These are phyloP conservation scores for Rhexocercosporidium sp. DNA, from an alignment of 2,329 filamentous ascomycete genomes.

Conservation along the genomic window DNA sequence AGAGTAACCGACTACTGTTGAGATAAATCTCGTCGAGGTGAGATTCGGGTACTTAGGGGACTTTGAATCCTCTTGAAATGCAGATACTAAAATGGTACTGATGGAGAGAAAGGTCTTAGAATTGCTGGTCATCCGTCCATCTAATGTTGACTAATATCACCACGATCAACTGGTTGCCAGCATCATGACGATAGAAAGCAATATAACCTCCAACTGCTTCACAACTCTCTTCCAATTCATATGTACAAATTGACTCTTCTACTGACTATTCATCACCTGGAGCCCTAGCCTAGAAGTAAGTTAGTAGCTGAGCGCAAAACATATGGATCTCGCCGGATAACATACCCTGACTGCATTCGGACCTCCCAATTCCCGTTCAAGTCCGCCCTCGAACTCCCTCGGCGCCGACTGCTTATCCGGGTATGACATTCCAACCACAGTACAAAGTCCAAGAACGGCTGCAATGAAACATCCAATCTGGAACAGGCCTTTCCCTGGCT, in stretches of 20 bases:
- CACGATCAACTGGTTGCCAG: not conserved
- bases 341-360: slow-evolving; percentile 69
- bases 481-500: slow-evolving; percentile 69
- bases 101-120: not conserved
- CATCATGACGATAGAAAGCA: not conserved
- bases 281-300: slow-evolving; percentile 54
- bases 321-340: slow-evolving; percentile 32
- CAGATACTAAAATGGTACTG: too few relatives aligned
- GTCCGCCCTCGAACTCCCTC: slow-evolving; percentile 72
- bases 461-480: slow-evolving; percentile 73
- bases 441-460: slow-evolving; percentile 67
- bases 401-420: slow-evolving; percentile 74
- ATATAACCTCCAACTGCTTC: not conserved
- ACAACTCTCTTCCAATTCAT: slow-evolving; percentile 17
- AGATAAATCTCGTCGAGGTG: too few relatives aligned
- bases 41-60: too few relatives aligned
- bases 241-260: slow-evolving; percentile 43
- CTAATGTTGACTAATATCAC: not conserved
- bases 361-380: slow-evolving; percentile 78
- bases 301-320: slow-evolving; percentile 24
- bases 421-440: slow-evolving; percentile 70
- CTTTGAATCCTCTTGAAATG: too few relatives aligned
- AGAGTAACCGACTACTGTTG: too few relatives aligned
- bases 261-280: slow-evolving; percentile 52
- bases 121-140: not conserved